Evolutionary conservation across 1,284 basidiomycete species (phyloP).

Genomic region (Irpex rosettiformis): DNA sequence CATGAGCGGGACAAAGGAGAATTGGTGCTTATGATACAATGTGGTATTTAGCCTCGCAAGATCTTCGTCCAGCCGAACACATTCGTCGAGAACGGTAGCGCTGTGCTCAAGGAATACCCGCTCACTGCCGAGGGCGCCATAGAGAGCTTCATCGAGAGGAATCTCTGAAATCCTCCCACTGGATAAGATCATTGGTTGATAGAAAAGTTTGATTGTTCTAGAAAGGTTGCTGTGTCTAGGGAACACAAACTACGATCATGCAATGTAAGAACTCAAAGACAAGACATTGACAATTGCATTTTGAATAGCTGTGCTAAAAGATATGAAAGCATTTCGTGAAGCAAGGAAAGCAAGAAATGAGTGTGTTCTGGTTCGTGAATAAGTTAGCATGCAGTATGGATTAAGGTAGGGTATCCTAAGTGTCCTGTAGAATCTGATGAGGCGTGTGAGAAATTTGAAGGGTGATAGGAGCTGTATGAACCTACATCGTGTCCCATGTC

Average conservation of each 20-base stretch:
- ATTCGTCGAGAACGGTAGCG: constrained; percentile 58
- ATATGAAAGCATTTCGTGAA: neutral
- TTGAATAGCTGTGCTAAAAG: neutral
- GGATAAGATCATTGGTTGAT: neutral
- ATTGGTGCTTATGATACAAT: constrained; percentile 2
- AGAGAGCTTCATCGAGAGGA: constrained; percentile 76
- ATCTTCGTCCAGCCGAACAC: constrained; percentile 83
- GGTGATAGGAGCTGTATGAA: neutral
- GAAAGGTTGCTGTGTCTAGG: neutral
- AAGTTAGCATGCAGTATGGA: constrained; percentile 1
- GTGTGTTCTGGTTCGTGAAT: neutral
- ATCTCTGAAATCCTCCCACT: constrained; percentile 35
- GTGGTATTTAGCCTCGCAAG: constrained; percentile 63
- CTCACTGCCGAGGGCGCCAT: constrained; percentile 69
- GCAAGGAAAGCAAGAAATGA: neutral
- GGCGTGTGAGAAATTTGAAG: neutral
- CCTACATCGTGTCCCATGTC: too few species aligned
- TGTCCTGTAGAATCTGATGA: neutral
- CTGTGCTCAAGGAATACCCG: constrained; percentile 75
- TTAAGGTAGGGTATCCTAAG: neutral
- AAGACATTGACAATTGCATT: neutral
- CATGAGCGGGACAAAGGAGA: neutral
- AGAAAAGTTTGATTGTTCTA: neutral
- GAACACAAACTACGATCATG: neutral
- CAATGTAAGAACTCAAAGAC: neutral